These are phyloP conservation scores for Diutina scorzettiae DNA, from an alignment of 1,139 yeast genomes.

Conservation along the genomic window DNA sequence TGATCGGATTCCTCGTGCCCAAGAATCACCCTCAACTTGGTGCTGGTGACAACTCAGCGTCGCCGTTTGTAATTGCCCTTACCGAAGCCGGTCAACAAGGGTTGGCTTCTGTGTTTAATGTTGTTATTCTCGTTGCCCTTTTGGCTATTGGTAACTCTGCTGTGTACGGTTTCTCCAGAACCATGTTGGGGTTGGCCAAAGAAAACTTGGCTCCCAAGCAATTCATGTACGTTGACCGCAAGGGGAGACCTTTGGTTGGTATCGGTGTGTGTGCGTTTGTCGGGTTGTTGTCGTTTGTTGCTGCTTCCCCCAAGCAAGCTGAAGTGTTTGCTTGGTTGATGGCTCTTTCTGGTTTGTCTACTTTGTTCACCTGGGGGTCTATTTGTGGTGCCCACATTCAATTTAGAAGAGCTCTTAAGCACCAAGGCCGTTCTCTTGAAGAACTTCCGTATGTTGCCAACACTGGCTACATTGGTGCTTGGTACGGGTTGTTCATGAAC, in stretches of 20 bases:
- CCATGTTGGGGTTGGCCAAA: conserved; percentile 28
- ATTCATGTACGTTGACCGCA: conserved; percentile 27
- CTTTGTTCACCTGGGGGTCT: conserved; percentile 77
- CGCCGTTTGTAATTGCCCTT: conserved; percentile 52
- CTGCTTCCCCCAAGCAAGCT: conserved; percentile 42
- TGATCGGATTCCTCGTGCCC: conserved; percentile 33
- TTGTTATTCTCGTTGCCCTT: conserved; percentile 27
- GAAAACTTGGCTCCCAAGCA: conserved; percentile 28
- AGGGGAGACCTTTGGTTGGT: conserved; percentile 33
- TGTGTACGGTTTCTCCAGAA: conserved; percentile 33
- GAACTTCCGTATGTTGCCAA: conserved; percentile 28
- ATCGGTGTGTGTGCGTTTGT: conserved; percentile 22
- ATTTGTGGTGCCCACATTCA: conserved; percentile 40
- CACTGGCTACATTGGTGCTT: conserved; percentile 28
- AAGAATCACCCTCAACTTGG: conserved; percentile 4
- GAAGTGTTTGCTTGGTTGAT: conserved; percentile 70
- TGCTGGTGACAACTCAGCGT: conserved; percentile 14
- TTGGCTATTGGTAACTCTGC: conserved; percentile 36
- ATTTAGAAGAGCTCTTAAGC: conserved; percentile 25
- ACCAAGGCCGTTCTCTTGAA: conserved; percentile 18
- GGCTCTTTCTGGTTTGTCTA: conserved; percentile 74
- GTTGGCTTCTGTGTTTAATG: conserved; percentile 33
- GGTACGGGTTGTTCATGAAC: conserved; percentile 19
- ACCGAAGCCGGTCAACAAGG: conserved; percentile 37
- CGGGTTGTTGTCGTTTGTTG: conserved; percentile 29